Evolutionary conservation across 2,329 filamentous ascomycete species (phyloP).

Genomic region (Penicillium sp.): DNA sequence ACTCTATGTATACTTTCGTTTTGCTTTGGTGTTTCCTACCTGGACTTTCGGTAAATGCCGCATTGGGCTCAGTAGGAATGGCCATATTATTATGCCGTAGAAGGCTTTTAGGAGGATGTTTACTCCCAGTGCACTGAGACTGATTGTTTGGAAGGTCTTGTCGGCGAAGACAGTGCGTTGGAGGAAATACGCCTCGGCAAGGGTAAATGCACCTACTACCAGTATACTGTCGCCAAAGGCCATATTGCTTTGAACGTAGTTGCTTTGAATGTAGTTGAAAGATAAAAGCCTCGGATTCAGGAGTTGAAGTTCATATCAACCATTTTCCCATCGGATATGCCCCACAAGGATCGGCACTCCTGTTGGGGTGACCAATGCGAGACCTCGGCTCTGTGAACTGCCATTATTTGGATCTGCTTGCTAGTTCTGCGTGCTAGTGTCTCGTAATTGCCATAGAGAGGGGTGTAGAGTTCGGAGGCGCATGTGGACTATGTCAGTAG

Average conservation of each 20-base stretch:
- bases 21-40: no score
- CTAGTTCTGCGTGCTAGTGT: no score
- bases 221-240: conserved; percentile 4
- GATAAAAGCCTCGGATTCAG: background rate
- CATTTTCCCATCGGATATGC: background rate
- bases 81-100: conserved; percentile 49
- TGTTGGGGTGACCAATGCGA: conserved; percentile 4
- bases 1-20: no score
- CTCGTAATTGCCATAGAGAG: background rate
- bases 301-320: background rate
- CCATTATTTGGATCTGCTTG: background rate
- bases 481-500: background rate
- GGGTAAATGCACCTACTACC: conserved; percentile 21
- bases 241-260: background rate
- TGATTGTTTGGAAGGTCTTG: conserved; percentile 26
- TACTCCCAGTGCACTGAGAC: conserved; percentile 22
- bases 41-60: no score
- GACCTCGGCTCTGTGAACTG: conserved; percentile 2
- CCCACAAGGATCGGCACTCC: conserved; percentile 7
- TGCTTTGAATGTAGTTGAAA: background rate
- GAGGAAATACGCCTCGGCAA: conserved; percentile 33
- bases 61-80: no score
- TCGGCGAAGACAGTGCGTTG: conserved; percentile 29
- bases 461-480: background rate
- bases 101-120: conserved; percentile 28